Evolutionary conservation across 1,139 yeast genomes (phyloP), one percentile per base, ranked within the genome.

Genomic region (Yamadazyma trypodendri): DNA sequence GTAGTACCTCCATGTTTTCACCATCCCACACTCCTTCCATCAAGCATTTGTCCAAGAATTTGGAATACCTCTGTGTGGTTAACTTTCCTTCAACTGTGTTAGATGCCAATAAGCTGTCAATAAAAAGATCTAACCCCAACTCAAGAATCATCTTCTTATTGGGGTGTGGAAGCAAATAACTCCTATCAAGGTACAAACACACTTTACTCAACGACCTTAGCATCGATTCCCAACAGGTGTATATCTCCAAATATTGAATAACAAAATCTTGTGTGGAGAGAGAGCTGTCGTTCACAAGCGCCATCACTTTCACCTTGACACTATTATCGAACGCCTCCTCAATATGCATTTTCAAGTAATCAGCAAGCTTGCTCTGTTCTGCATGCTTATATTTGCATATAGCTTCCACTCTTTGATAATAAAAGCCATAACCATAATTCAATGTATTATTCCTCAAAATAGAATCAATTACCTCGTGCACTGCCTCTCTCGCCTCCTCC

Each of bases 171-270:
- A 56, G 48, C 18, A 68, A 51, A 41, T 69, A 69, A 8, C 56
- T 53, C 21, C 65, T 44, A 45, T 69, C 75, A 37, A 68, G 48
- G 41, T 63, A 68, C 6, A 65, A 43, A 39, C 67, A 68, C 9
- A 68, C 37, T 38, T 60, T 63, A 32, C 58, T 49, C 24, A 69
- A 46, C 8, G 52, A 34, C 14, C 44, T 39, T 12, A 68, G 45
- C 32, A 54, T 56, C 2, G 37, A 13, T 27, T 54, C 60, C 69
- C 70, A 69, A 4, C 35, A 40, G 6, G 48, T 45, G 35, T 51
- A 62, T 6, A 50, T 37, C 0, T 34, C 35, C 8, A 64, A 38
- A 37, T 51, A 62, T 5, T 27, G 21, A 5, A 15, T 10, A 6
- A 49, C 38, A 10, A 51, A 45, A 8, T 32, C 39, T 1, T 15